These are phyloP conservation scores for Alopecurus myosuroides DNA, from an alignment of 176 grass and related monocot genomes.

Conservation along the genomic window DNA sequence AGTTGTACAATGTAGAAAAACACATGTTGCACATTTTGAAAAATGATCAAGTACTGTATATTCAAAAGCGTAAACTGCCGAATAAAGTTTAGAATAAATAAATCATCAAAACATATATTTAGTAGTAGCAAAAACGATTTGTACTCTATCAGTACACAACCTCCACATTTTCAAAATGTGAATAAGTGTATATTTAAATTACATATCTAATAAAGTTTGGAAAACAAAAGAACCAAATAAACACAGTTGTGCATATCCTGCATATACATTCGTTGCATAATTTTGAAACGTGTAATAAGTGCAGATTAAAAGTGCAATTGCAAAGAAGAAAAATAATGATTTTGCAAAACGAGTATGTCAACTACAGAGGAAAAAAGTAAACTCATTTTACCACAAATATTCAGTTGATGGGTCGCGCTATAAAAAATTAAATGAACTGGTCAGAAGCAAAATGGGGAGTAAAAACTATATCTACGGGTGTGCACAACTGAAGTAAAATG, in stretches of 20 bases:
- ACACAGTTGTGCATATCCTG: background rate
- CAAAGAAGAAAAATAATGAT: background rate
- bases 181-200: too few relatives aligned
- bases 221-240: background rate
- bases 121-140: too few relatives aligned
- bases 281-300: background rate
- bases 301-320: background rate
- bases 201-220: background rate
- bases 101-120: too few relatives aligned
- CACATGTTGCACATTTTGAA: too few relatives aligned
- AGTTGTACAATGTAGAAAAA: too few relatives aligned
- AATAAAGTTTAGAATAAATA: too few relatives aligned
- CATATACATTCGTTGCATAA: background rate
- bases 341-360: background rate
- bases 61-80: too few relatives aligned
- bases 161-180: too few relatives aligned
- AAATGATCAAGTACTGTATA: too few relatives aligned
- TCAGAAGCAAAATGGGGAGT: background rate
- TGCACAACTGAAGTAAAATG: background rate
- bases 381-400: background rate
- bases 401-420: background rate
- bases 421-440: background rate
- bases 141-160: too few relatives aligned
- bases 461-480: background rate
- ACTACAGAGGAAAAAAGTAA: background rate